Conservation (phyloP, 208 protist species). For the Angomonas ambiguus region DNA sequence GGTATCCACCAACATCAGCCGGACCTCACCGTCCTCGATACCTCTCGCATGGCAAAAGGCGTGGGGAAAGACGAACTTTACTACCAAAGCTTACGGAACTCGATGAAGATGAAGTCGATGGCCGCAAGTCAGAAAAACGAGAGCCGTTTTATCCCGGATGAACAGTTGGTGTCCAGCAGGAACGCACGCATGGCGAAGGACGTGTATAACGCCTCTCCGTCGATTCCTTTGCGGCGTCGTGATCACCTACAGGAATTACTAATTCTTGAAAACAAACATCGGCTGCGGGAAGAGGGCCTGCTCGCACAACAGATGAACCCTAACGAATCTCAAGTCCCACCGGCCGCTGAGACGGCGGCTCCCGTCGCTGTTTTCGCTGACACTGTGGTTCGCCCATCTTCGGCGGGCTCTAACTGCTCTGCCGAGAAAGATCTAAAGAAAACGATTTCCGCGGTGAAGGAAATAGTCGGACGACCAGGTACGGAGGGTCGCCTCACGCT, state of each 20-base stretch:
- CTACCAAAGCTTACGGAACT: slow-evolving; percentile 55
- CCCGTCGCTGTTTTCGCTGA: slow-evolving; percentile 23
- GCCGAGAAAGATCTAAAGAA: slow-evolving; percentile 55
- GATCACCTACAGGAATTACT: slow-evolving; percentile 86
- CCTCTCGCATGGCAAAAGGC: neutral
- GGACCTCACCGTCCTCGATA: neutral
- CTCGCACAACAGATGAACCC: slow-evolving; percentile 50
- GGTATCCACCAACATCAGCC: slow-evolving; percentile 14
- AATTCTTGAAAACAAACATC: slow-evolving; percentile 76
- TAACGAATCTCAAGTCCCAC: slow-evolving; percentile 13
- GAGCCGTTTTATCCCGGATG: slow-evolving; percentile 69
- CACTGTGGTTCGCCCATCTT: slow-evolving; percentile 11
- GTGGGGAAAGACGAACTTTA: slow-evolving; percentile 67
- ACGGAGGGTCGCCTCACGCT: slow-evolving; percentile 28
- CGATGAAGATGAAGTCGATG: slow-evolving; percentile 45
- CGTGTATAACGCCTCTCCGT: slow-evolving; percentile 35
- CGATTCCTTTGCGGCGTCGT: slow-evolving; percentile 78
- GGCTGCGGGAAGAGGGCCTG: slow-evolving; percentile 50
- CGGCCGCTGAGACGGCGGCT: slow-evolving; percentile 10
- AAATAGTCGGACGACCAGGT: slow-evolving; percentile 37
- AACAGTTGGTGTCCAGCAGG: slow-evolving; percentile 74
- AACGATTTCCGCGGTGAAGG: slow-evolving; percentile 48
- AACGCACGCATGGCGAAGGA: slow-evolving; percentile 64
- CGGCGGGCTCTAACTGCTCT: slow-evolving; percentile 31
- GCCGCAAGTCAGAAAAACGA: slow-evolving; percentile 66